Conservation (phyloP, 257 asterid species). For the Striga asiatica region DNA sequence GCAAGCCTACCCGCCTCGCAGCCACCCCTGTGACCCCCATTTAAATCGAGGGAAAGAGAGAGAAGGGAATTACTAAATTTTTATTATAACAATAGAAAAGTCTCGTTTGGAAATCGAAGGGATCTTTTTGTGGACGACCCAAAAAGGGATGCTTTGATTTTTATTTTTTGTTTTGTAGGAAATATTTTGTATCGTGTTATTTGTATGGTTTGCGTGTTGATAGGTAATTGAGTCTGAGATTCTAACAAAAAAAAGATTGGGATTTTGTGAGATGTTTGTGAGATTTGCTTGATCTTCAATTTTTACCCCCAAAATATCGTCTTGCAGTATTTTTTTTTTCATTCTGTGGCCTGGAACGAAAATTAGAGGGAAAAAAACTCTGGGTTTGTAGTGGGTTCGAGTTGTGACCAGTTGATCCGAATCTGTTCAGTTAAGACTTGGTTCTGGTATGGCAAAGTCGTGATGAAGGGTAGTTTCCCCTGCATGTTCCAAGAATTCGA, state of each 20-base stretch:
- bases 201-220: constrained; percentile 10
- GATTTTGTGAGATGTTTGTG: constrained; percentile 18
- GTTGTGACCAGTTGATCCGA: constrained; percentile 16
- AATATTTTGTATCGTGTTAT: not conserved
- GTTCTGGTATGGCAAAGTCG: not conserved
- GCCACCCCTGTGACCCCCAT: constrained; percentile 26
- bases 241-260: constrained; percentile 11
- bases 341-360: constrained; percentile 7
- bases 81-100: not conserved
- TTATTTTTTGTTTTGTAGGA: constrained; percentile 21
- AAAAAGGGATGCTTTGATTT: constrained; percentile 13
- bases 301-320: not conserved
- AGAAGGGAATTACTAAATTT: not conserved
- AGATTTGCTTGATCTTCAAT: constrained; percentile 2
- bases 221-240: constrained; percentile 18
- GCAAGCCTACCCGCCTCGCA: constrained; percentile 23
- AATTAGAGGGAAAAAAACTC: constrained; percentile 11
- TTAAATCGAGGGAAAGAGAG: not conserved
- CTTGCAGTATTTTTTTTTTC: not conserved
- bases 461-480: not conserved
- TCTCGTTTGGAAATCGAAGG: not conserved
- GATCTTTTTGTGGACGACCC: not conserved
- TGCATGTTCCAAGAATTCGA: constrained; percentile 10
- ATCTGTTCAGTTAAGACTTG: constrained; percentile 12
- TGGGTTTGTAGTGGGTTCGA: constrained; percentile 19